phyloP scores from a whole-genome alignment of 352 stramenopile genomes.

The Plasmopara viticola region DNA sequence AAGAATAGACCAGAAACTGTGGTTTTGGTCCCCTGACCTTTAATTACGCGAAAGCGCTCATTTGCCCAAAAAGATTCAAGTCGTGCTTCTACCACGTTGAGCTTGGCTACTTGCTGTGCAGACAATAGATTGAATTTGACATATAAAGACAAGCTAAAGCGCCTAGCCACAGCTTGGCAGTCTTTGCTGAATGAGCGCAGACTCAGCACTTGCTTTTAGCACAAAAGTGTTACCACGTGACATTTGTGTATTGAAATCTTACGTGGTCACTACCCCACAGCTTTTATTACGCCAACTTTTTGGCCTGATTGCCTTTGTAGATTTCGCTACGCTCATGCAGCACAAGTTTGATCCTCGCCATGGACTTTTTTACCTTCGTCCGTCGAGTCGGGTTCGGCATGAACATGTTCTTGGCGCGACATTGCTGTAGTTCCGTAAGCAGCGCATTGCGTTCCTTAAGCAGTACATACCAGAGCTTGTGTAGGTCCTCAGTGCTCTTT shows the following conservation, averaged over 20 bases:
- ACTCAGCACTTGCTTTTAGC: too few species aligned
- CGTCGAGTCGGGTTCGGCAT: constrained; percentile 76
- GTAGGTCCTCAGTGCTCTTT: constrained; percentile 97
- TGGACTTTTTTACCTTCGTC: constrained; percentile 83
- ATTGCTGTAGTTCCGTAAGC: constrained; percentile 89
- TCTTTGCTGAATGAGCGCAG: too few species aligned
- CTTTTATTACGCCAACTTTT: constrained; percentile 25
- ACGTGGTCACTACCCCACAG: too few species aligned
- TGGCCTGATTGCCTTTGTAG: constrained; percentile 62
- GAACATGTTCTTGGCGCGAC: constrained; percentile 60
- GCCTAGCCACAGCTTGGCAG: too few species aligned
- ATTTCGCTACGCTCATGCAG: constrained; percentile 78
- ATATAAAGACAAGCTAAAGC: too few species aligned
- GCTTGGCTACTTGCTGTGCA: too few species aligned
- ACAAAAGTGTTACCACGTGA: too few species aligned
- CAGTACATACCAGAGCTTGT: constrained; percentile 97
- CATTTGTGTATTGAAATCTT: too few species aligned
- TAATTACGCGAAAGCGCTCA: background rate
- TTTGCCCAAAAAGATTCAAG: background rate
- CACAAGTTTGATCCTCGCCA: constrained; percentile 85
- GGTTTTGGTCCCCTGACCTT: background rate
- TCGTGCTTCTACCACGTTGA: too few species aligned
- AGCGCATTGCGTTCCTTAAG: constrained; percentile 98
- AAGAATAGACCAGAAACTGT: background rate
- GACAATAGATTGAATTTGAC: too few species aligned